phyloP scores from a whole-genome alignment of 2,329 filamentous ascomycete species.

The Penicillium aurantiogriseum region DNA sequence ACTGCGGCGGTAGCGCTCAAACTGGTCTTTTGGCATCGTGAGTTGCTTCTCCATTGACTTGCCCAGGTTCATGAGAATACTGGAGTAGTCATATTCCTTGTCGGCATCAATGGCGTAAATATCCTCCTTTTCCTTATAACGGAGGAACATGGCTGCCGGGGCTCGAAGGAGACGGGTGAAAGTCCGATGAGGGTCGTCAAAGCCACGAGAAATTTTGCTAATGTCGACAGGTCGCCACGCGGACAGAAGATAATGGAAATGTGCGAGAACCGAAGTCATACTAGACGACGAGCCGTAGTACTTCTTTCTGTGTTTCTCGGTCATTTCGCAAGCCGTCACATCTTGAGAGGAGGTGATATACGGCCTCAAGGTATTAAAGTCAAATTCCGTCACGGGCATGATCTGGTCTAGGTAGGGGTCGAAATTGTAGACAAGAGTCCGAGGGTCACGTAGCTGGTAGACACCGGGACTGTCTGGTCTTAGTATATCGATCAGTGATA shows the following conservation, averaged over 20 bases:
- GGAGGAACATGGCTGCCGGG: conserved; percentile 77
- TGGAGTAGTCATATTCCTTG: conserved; percentile 83
- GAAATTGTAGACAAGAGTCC: conserved; percentile 90
- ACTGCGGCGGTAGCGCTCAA: conserved; percentile 74
- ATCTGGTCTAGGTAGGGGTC: conserved; percentile 90
- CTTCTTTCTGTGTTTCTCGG: conserved; percentile 65
- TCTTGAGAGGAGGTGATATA: conserved; percentile 95
- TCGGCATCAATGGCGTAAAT: conserved; percentile 94
- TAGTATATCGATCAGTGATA: conserved; percentile 1
- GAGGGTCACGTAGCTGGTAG: conserved; percentile 84
- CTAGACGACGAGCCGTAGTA: conserved; percentile 96
- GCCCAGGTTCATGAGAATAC: conserved; percentile 84
- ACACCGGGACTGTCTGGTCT: conserved; percentile 63
- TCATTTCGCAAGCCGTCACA: conserved; percentile 65
- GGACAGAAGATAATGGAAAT: conserved; percentile 91
- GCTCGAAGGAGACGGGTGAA: conserved; percentile 72
- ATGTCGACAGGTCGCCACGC: conserved; percentile 73
- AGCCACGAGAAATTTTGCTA: conserved; percentile 64
- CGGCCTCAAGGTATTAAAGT: conserved; percentile 79
- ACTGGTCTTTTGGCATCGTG: conserved; percentile 77
- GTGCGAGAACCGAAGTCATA: conserved; percentile 82
- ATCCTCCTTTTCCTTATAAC: conserved; percentile 77
- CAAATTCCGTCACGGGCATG: conserved; percentile 90
- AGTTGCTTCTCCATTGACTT: conserved; percentile 96
- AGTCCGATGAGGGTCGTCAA: conserved; percentile 58